Evolutionary conservation across 108 stramenopile species (phyloP).

Genomic region (Fistulifera pelliculosa): DNA sequence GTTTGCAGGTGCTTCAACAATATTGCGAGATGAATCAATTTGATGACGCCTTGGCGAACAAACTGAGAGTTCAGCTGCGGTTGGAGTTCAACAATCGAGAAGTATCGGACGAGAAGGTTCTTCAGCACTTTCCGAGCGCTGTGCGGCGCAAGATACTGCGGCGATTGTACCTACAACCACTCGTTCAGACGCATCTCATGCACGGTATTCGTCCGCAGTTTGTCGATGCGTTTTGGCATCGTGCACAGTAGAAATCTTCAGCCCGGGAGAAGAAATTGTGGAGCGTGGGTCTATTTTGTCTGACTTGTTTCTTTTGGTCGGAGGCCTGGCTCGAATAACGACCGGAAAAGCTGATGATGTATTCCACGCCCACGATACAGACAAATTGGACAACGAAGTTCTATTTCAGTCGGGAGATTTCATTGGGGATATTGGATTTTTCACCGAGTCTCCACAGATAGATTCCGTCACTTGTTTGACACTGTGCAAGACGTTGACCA

Average conservation of each 20-base stretch:
- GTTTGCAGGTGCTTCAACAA: conserved; percentile 17
- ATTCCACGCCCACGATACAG: not conserved
- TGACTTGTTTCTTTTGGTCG: conserved; percentile 39
- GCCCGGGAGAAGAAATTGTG: conserved; percentile 44
- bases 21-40: conserved; percentile 28
- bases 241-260: conserved; percentile 43
- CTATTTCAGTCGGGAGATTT: conserved; percentile 15
- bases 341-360: conserved; percentile 1
- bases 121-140: conserved; percentile 33
- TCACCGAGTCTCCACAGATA: conserved; percentile 42
- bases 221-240: conserved; percentile 42
- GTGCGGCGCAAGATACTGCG: conserved; percentile 40
- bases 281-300: conserved; percentile 33
- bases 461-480: conserved; percentile 25
- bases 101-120: conserved; percentile 38
- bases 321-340: conserved; percentile 26
- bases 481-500: conserved; percentile 50
- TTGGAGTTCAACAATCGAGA: conserved; percentile 43
- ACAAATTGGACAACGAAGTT: not conserved
- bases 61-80: conserved; percentile 24
- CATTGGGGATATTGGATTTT: conserved; percentile 42
- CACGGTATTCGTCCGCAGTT: conserved; percentile 35
- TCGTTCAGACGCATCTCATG: conserved; percentile 31
- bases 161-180: conserved; percentile 23
- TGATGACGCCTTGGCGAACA: conserved; percentile 19